Conservation (phyloP, 108 stramenopile species). For the Skeletonema grethae region DNA sequence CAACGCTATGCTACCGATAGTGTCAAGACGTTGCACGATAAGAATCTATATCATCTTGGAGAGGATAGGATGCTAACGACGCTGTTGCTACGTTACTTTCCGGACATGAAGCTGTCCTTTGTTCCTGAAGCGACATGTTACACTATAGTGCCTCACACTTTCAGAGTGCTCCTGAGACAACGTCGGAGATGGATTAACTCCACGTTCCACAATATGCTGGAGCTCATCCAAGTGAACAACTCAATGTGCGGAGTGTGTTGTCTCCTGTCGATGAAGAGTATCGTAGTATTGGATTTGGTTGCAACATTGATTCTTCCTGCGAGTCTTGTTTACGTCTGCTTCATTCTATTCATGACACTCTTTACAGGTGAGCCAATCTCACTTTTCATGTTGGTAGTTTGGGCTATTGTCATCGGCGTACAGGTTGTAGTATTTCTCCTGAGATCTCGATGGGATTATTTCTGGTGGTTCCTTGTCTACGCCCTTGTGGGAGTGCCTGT, state of each 20-base stretch:
- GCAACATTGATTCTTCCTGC: slow-evolving; percentile 50
- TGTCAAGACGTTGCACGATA: slow-evolving; percentile 46
- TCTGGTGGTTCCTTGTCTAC: slow-evolving; percentile 59
- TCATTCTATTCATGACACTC: slow-evolving; percentile 37
- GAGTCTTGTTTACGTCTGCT: slow-evolving; percentile 42
- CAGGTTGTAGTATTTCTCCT: slow-evolving; percentile 49
- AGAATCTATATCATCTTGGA: slow-evolving; percentile 50
- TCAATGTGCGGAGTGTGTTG: slow-evolving; percentile 55
- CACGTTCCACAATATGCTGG: slow-evolving; percentile 53
- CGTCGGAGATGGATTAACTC: slow-evolving; percentile 50
- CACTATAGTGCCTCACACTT: slow-evolving; percentile 48
- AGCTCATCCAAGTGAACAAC: slow-evolving; percentile 33
- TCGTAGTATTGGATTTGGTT: slow-evolving; percentile 40
- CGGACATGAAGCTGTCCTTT: slow-evolving; percentile 47
- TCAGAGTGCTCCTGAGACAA: slow-evolving; percentile 40
- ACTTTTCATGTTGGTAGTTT: slow-evolving; percentile 44
- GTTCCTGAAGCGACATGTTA: slow-evolving; percentile 47
- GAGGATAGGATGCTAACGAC: slow-evolving; percentile 57
- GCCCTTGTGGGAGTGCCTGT: slow-evolving; percentile 49
- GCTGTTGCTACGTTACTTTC: slow-evolving; percentile 43
- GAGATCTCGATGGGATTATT: slow-evolving; percentile 52
- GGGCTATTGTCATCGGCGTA: slow-evolving; percentile 47
- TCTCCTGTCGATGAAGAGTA: slow-evolving; percentile 44
- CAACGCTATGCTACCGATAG: slow-evolving; percentile 49
- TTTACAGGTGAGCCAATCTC: slow-evolving; percentile 40